These are phyloP conservation scores for Microcos paniculata DNA, from an alignment of 345 rosid genomes.

Conservation along the genomic window DNA sequence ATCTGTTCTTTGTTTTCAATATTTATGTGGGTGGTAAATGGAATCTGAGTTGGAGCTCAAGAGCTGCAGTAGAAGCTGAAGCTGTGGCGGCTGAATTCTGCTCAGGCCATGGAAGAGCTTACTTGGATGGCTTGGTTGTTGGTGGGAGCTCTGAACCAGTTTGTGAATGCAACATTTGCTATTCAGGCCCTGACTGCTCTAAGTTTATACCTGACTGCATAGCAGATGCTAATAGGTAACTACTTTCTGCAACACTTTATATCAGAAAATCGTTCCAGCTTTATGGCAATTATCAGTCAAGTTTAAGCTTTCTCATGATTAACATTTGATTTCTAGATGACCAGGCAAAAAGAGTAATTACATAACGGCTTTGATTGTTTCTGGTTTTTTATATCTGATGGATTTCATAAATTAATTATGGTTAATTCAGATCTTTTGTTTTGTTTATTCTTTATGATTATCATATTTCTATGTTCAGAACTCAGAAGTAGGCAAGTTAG, in stretches of 20 bases:
- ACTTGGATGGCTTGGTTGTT: slow-evolving; percentile 45
- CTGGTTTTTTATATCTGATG: too few species aligned
- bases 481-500: too few species aligned
- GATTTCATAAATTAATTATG: too few species aligned
- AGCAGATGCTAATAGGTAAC: slow-evolving; percentile 51
- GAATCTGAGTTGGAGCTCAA: slow-evolving; percentile 53
- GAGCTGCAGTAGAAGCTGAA: slow-evolving; percentile 66
- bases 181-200: slow-evolving; percentile 55
- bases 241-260: too few species aligned
- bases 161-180: slow-evolving; percentile 71
- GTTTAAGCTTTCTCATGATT: background rate
- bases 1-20: slow-evolving; percentile 27
- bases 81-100: slow-evolving; percentile 56
- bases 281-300: background rate
- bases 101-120: slow-evolving; percentile 77
- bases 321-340: too few species aligned
- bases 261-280: background rate
- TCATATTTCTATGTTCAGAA: too few species aligned
- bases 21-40: slow-evolving; percentile 18
- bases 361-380: too few species aligned
- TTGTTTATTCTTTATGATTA: too few species aligned
- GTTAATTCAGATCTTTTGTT: too few species aligned
- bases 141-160: slow-evolving; percentile 25
- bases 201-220: slow-evolving; percentile 34
- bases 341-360: too few species aligned